Base-by-base conservation (phyloP, 1,284 basidiomycete species). In the Ustilago hordei region DNA sequence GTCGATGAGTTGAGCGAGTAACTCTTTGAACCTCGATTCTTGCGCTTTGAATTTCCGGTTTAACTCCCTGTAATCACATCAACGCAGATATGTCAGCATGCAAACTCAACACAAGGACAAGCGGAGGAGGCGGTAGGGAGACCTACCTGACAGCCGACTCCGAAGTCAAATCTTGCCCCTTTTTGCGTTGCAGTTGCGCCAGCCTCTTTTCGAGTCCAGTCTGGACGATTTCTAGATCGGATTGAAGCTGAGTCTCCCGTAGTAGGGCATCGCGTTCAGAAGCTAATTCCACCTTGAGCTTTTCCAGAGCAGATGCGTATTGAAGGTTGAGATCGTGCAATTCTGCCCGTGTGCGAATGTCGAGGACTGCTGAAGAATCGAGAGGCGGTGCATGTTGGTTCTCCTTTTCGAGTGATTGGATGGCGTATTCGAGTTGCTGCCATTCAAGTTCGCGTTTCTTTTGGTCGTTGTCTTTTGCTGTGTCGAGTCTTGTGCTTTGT, bases 351-450 rank as follows among this genome's bases (percentile, higher is more conserved):
- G 75, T 77, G 36, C 69, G 65, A 6, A 68, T 53, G 52, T 69
- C 64, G 15, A 66, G 47, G 8, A 77, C 57, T 3, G 75, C 34
- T 0, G 64, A 47, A 8, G 69, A 59, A 9, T 72, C 69, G 41
- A 72, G 66, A 19, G 62, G 55, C 15, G 69, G 75, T 12, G 39
- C 17, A 6, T 69, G 69, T 32, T 55, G 45, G 12, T 66, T 65
- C 19, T 65, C 74, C 36, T 75, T 60, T n/a, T 75, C 64, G 0
- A 76, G 64, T n/a, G 58, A 48, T 3, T 43, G 59, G 0, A 77
- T 68, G 2, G 69, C 66, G 54, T 57, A 77, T 19, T 72, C 69
- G 8, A 77, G 56, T 47, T 76, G 74, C 47, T 76, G 75, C 75
- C 75, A 69, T 38, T 72, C 69, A 36, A 71, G 57, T 41, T 76